Evolutionary conservation across 768 basidiomycete species (phyloP).

Genomic region (Dacryopinax primogenitus): DNA sequence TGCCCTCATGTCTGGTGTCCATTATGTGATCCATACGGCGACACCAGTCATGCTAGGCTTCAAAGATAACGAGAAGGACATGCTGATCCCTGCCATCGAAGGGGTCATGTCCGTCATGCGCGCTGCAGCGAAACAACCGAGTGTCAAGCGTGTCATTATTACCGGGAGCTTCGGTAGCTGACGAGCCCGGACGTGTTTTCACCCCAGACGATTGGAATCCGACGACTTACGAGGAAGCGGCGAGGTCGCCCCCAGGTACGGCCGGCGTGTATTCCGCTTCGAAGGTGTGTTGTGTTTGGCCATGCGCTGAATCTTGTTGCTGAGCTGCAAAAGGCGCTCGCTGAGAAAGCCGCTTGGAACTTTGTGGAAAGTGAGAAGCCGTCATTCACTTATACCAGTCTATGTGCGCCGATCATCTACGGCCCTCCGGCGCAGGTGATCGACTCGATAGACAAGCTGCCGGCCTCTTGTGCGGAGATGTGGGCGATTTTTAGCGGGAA

Average conservation of each 20-base stretch:
- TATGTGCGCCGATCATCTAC: conserved; percentile 14
- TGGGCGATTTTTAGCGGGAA: conserved; percentile 13
- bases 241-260: background rate
- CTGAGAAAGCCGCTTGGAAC: conserved; percentile 20
- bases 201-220: conserved; percentile 18
- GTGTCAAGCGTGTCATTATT: conserved; percentile 22
- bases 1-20: conserved; percentile 2
- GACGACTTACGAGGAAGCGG: conserved; percentile 17
- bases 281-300: background rate
- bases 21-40: background rate
- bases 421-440: conserved; percentile 15
- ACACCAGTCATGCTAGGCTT: background rate
- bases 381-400: conserved; percentile 16
- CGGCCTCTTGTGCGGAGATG: conserved; percentile 10
- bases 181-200: conserved; percentile 16
- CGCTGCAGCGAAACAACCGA: conserved; percentile 14
- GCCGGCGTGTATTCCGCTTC: background rate
- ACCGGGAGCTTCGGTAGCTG: conserved; percentile 20
- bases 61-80: conserved; percentile 14
- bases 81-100: conserved; percentile 20
- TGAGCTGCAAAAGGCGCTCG: background rate
- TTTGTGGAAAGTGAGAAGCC: conserved; percentile 14
- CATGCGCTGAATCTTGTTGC: background rate
- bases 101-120: conserved; percentile 19
- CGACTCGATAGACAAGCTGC: conserved; percentile 1